Evolutionary conservation across 176 grass and related monocot species (phyloP).

Genomic region (Saccharum spontaneum): DNA sequence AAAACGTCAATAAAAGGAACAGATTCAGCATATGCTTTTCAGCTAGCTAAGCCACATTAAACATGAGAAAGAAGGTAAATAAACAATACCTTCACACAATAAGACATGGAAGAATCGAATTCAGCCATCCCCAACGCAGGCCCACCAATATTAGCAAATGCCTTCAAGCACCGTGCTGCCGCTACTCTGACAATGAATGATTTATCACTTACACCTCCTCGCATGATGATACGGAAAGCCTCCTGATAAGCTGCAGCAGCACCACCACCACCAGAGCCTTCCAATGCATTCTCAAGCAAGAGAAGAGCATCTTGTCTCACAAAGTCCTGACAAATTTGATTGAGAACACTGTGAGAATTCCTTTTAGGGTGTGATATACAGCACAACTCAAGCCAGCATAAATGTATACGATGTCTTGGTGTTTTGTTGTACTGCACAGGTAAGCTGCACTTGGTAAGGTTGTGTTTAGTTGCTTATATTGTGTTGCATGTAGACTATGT

Average conservation of each 20-base stretch:
- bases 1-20: constrained; percentile 31
- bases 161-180: constrained; percentile 91
- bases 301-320: constrained; percentile 91
- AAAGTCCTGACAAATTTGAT: constrained; percentile 72
- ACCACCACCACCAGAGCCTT: constrained; percentile 81
- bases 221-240: constrained; percentile 88
- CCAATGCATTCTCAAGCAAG: constrained; percentile 92
- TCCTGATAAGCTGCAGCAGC: constrained; percentile 71
- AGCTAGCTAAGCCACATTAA: background rate
- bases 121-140: constrained; percentile 81
- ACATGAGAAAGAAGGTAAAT: constrained; percentile 16
- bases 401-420: too few relatives aligned
- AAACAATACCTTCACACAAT: constrained; percentile 84
- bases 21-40: constrained; percentile 21
- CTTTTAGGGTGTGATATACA: background rate
- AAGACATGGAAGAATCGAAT: constrained; percentile 82
- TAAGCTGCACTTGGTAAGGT: too few relatives aligned
- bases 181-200: constrained; percentile 85
- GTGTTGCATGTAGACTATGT: too few relatives aligned
- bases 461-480: too few relatives aligned
- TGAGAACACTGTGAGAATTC: constrained; percentile 24
- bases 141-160: constrained; percentile 82
- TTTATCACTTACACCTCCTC: constrained; percentile 79
- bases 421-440: too few relatives aligned
- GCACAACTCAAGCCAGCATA: too few relatives aligned